Conservation (phyloP, 441 rosid species). For the Rhodomyrtus psidioides region DNA sequence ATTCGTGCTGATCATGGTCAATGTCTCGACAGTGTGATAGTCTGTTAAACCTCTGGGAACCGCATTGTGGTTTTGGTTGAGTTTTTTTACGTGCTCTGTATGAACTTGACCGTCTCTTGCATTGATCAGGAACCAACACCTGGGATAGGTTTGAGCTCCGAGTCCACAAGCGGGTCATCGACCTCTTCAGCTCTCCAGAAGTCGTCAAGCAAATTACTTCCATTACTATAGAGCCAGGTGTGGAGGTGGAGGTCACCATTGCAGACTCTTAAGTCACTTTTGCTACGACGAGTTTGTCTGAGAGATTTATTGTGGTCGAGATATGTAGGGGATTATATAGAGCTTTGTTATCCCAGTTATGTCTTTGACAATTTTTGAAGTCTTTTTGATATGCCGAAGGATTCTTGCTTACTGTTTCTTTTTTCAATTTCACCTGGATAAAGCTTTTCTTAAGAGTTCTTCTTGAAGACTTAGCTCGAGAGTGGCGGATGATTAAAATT, state of each 20-base stretch:
- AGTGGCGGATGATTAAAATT: background rate
- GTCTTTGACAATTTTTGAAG: background rate
- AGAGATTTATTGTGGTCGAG: background rate
- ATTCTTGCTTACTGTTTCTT: background rate
- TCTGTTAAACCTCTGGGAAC: background rate
- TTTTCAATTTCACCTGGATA: background rate
- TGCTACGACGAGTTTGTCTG: background rate
- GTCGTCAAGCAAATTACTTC: background rate
- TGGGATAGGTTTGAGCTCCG: slow-evolving; percentile 1
- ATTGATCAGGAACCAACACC: background rate
- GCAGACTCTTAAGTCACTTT: background rate
- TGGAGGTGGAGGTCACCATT: background rate
- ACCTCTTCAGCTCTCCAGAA: background rate
- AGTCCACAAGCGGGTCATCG: background rate
- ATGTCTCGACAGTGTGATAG: background rate
- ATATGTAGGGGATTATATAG: background rate
- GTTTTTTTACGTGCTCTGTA: background rate
- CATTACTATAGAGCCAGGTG: background rate
- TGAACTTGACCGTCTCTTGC: background rate
- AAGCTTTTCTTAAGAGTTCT: background rate
- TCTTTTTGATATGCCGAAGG: background rate
- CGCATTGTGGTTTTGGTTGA: background rate
- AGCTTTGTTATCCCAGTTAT: background rate
- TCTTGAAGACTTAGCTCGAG: background rate
- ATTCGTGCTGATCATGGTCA: background rate